Evolutionary conservation across 2,329 filamentous ascomycete species (phyloP).

Genomic region (Beauveria sp.): DNA sequence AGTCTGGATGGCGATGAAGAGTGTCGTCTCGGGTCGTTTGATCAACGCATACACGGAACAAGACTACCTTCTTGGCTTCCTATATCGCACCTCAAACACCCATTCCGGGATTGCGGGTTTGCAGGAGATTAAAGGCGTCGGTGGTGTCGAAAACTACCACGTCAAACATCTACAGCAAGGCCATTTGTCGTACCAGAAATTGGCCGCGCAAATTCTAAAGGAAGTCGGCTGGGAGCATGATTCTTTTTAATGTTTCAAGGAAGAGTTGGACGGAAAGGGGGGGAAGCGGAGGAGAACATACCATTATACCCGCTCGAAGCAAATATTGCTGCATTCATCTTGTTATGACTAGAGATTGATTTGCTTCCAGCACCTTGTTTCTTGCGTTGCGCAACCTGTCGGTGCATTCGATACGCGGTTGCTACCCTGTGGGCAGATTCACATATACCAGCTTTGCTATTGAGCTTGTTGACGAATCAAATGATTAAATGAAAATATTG

Average conservation of each 20-base stretch:
- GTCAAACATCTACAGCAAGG: slow-evolving; percentile 58
- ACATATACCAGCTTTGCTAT: not conserved
- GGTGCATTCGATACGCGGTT: not conserved
- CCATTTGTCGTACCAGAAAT: slow-evolving; percentile 62
- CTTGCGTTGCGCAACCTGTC: not conserved
- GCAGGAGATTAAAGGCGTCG: slow-evolving; percentile 61
- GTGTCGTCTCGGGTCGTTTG: slow-evolving; percentile 73
- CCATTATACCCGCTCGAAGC: slow-evolving; percentile 10
- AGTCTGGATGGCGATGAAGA: slow-evolving; percentile 71
- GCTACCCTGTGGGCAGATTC: not conserved
- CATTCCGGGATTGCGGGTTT: slow-evolving; percentile 80
- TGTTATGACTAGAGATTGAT: slow-evolving; percentile 7
- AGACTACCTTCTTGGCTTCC: slow-evolving; percentile 80
- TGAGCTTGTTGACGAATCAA: not conserved
- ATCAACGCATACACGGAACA: slow-evolving; percentile 85
- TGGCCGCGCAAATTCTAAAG: slow-evolving; percentile 59
- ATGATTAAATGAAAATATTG: not conserved
- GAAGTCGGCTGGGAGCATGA: slow-evolving; percentile 64
- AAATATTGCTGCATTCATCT: slow-evolving; percentile 7
- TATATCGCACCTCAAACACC: slow-evolving; percentile 76
- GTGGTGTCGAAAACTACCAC: slow-evolving; percentile 60
- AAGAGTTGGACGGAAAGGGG: not conserved
- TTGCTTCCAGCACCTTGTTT: slow-evolving; percentile 7
- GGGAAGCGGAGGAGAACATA: not conserved
- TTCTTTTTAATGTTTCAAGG: slow-evolving; percentile 21